Conservation (phyloP, 371 early-diverging fungal genomes). For the Lichtheimia corymbifera region DNA sequence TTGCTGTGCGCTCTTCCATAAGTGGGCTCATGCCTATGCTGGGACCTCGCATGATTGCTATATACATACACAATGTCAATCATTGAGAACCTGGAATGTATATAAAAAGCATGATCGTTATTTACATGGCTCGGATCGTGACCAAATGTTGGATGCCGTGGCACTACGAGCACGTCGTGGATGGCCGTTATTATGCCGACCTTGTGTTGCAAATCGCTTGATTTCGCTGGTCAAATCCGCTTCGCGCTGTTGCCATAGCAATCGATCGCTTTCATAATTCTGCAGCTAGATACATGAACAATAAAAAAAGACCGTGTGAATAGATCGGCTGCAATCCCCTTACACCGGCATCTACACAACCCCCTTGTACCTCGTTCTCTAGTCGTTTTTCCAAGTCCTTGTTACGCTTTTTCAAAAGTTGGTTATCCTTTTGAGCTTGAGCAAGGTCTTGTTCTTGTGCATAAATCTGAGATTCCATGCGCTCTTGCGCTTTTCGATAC, state of each 20-base stretch:
- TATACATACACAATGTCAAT: neutral
- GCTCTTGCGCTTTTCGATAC: constrained; percentile 22
- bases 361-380: constrained; percentile 23
- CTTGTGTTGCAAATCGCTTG: constrained; percentile 12
- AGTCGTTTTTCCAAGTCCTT: constrained; percentile 29
- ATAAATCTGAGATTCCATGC: constrained; percentile 30
- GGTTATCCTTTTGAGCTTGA: constrained; percentile 20
- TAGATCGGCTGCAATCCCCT: too few relatives aligned
- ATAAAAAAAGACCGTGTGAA: neutral
- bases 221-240: constrained; percentile 23
- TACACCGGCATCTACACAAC: too few relatives aligned
- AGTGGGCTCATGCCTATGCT: constrained; percentile 16
- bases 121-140: constrained; percentile 10
- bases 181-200: constrained; percentile 2
- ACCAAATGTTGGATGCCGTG: constrained; percentile 24
- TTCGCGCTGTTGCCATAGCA: constrained; percentile 34
- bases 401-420: constrained; percentile 16
- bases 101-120: neutral
- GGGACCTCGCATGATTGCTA: neutral
- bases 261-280: constrained; percentile 31
- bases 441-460: constrained; percentile 26
- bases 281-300: constrained; percentile 15
- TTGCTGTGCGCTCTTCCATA: constrained; percentile 10
- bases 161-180: constrained; percentile 29
- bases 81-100: too few relatives aligned